These are phyloP conservation scores for Clonostachys byssicola DNA, from an alignment of 2,329 filamentous ascomycete species.

Conservation along the genomic window DNA sequence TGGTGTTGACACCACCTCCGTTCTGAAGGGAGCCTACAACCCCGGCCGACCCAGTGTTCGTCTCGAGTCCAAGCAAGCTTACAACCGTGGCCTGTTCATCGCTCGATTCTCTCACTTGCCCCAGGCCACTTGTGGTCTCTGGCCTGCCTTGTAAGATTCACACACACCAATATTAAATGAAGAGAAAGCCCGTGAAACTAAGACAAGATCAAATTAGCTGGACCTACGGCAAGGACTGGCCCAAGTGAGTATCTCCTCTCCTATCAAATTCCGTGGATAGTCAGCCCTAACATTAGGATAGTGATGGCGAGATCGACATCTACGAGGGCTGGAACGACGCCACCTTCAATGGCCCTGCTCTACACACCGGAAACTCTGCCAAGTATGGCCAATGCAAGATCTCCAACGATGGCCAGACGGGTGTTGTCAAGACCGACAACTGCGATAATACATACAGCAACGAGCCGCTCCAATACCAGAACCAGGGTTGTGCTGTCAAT, in stretches of 20 bases:
- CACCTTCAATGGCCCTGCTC: slow-evolving; percentile 48
- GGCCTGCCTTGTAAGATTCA: slow-evolving; percentile 60
- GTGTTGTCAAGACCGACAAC: slow-evolving; percentile 24
- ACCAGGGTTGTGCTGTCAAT: slow-evolving; percentile 33
- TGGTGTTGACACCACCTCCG: slow-evolving; percentile 25
- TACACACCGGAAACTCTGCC: slow-evolving; percentile 42
- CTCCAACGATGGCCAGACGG: slow-evolving; percentile 17
- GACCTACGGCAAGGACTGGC: slow-evolving; percentile 52
- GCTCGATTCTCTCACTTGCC: slow-evolving; percentile 69
- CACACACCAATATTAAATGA: not conserved
- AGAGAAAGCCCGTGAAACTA: no score
- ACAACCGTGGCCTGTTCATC: slow-evolving; percentile 65
- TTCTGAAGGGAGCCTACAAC: slow-evolving; percentile 11
- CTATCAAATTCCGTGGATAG: no score
- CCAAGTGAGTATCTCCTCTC: slow-evolving; percentile 16
- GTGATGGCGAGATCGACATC: slow-evolving; percentile 61
- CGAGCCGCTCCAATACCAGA: slow-evolving; percentile 21
- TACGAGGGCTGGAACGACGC: slow-evolving; percentile 62
- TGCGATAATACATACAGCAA: slow-evolving; percentile 32
- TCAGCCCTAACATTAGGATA: no score
- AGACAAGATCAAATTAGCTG: slow-evolving; percentile 23
- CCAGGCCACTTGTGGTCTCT: slow-evolving; percentile 59
- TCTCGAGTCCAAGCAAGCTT: slow-evolving; percentile 57
- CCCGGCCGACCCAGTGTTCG: slow-evolving; percentile 54
- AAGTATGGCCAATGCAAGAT: slow-evolving; percentile 28